These are phyloP conservation scores for Isochrysis galbana DNA, from an alignment of 78 protist species.

Conservation along the genomic window DNA sequence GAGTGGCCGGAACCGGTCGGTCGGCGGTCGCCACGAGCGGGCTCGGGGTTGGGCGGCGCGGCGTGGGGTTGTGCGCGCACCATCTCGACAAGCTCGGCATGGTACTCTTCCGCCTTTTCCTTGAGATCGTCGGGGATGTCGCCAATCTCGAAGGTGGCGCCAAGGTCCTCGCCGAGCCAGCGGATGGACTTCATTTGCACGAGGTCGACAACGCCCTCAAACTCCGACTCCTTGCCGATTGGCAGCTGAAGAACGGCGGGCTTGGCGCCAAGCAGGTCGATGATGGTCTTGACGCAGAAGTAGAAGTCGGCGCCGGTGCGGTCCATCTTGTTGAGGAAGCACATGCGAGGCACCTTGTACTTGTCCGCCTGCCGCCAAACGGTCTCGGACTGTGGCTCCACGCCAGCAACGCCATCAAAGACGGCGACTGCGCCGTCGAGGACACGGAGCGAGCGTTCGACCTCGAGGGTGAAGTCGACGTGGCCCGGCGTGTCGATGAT, in stretches of 20 bases:
- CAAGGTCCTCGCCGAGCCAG: neutral
- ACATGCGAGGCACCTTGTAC: conserved; percentile 87
- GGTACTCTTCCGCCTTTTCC: too few relatives aligned
- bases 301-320: conserved; percentile 60
- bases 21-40: neutral
- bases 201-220: conserved; percentile 71
- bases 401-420: neutral
- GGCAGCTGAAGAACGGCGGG: conserved; percentile 75
- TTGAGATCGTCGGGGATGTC: too few relatives aligned
- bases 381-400: conserved; percentile 80
- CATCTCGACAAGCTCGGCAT: too few relatives aligned
- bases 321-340: conserved; percentile 93
- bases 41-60: neutral
- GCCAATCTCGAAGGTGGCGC: neutral
- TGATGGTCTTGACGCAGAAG: conserved; percentile 38
- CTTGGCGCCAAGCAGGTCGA: conserved; percentile 71
- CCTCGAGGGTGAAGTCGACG: conserved; percentile 94
- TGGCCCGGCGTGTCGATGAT: conserved; percentile 97
- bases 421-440: conserved; percentile 66
- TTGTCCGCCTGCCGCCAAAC: conserved; percentile 69
- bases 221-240: neutral
- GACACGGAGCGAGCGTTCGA: conserved; percentile 65
- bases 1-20: too few relatives aligned
- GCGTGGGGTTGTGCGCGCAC: neutral
- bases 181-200: conserved; percentile 57